These are phyloP conservation scores for Schizochytrium sp. DNA, from an alignment of 108 stramenopile genomes.

Conservation along the genomic window DNA sequence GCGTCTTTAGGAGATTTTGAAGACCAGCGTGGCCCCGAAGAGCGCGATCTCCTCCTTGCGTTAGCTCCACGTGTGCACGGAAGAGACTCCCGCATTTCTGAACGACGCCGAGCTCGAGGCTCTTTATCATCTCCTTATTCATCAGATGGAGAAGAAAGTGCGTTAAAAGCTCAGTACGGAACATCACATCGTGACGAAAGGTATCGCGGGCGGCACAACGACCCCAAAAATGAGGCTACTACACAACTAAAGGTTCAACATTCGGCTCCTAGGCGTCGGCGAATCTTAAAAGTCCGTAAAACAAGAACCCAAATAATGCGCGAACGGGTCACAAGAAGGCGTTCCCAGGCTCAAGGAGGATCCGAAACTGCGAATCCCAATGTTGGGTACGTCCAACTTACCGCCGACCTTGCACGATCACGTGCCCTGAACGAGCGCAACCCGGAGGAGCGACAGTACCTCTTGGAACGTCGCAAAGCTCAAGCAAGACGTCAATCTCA, in stretches of 20 bases:
- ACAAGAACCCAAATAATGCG: slow-evolving; percentile 20
- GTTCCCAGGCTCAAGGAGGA: not conserved
- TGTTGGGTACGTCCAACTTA: not conserved
- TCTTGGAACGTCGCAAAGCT: slow-evolving; percentile 7
- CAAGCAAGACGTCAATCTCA: not conserved
- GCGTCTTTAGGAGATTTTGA: not conserved
- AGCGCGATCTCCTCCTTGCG: too few relatives aligned
- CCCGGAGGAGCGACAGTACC: slow-evolving; percentile 8
- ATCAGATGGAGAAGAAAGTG: not conserved
- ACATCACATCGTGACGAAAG: too few relatives aligned
- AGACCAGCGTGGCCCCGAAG: too few relatives aligned
- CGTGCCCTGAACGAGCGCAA: slow-evolving; percentile 30
- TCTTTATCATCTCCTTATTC: not conserved
- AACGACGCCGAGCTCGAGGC: slow-evolving; percentile 3
- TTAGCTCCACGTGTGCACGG: too few relatives aligned
- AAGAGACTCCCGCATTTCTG: not conserved
- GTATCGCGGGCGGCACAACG: too few relatives aligned
- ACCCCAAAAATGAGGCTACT: too few relatives aligned
- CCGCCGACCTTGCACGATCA: slow-evolving; percentile 25
- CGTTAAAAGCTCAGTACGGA: too few relatives aligned
- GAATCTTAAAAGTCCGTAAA: not conserved
- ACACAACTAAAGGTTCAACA: too few relatives aligned
- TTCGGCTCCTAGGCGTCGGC: too few relatives aligned
- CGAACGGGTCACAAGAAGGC: not conserved
- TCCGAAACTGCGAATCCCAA: not conserved